Evolutionary conservation across 352 stramenopile species (phyloP), one percentile per base, ranked within the genome.

Genomic region (Phytophthora pluvialis): DNA sequence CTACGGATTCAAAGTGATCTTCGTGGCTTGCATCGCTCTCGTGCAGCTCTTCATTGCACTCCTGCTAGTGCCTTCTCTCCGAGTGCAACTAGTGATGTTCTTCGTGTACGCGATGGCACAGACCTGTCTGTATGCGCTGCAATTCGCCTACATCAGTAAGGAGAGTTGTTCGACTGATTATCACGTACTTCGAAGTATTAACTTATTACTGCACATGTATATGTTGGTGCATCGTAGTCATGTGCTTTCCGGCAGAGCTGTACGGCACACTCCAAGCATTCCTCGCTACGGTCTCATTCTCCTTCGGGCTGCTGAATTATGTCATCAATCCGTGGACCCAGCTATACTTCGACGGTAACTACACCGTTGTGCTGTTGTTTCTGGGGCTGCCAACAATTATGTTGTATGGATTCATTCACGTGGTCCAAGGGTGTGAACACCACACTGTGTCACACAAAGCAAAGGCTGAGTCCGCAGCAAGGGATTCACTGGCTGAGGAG

Each of bases 141-240:
- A 94, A 44, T 94, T 94, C 57, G 86, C 86, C 21, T 94, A 93
- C 50, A 93, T 93, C 64, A 93, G 86, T 93, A 65, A 70, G 83
- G 83, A 0, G 25, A 9, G 38, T 32, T 39, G 15, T 28, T 51
- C n/a, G 15, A 5, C 42, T 40, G 21, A 28, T 60, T 35, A 13
- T 65, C 28, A 68, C 31, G 4, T 15, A 9, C 21, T 21, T 21
- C 21, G 21, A 21, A 21, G 21, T 21, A 21, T 21, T 16, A 16
- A 26, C 9, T 28, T 28, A 6, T 28, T 13, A 21, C 21, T 12
- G 5, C 8, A 42, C 36, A 11, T 50, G 29, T 48, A 13, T 35
- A 6, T 28, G 3, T 36, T 44, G 36, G 7, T 55, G 26, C 6
- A 39, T 40, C 67, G 15, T 47, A 94, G 86, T 94, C 65, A 94